Evolutionary conservation across 352 stramenopile species (phyloP), one percentile per base, ranked within the genome.

Genomic region (Plasmopara halstedii): DNA sequence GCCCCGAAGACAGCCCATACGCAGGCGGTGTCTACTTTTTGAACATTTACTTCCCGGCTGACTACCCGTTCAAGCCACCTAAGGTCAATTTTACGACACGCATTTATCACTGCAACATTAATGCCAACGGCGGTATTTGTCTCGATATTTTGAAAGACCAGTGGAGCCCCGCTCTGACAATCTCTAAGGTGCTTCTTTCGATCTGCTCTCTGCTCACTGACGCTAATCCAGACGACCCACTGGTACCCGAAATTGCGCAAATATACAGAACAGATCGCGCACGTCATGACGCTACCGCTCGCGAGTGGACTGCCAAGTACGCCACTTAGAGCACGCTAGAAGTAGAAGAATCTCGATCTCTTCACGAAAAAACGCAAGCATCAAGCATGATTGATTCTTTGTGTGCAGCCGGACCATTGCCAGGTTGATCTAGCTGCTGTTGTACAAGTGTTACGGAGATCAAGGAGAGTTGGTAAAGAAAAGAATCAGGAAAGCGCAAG

Each of bases 21-120:
- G 84, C 93, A 34, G 95, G 95, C 38, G 95, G 95, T 42, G 95
- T 99, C 41, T 99, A 98, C 81, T 98, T 98, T 64, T 71, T 99
- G 29, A 97, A 98, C 73, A 98, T 99, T 65, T 95, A 98, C 73
- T 98, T 99, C 70, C 95, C 96, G 42, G 94, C 95, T 29, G 96
- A 99, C 68, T 99, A 99, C 81, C 97, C 97, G 35, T 99, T 99
- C 77, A 99, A 99, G 83, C 95, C 96, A 22, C 95, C 95, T 46
- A 97, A 95, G 56, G 95, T 99, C 35, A 97, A 98, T 71, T 99
- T 99, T 73, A 98, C 91, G 47, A 99, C 97, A 56, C 94, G 95
- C 70, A 99, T 99, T 55, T 99, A 99, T 69, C 97, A 99, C 72
- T 98, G 94, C 76, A 99, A 99, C 92, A 99, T 99, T 70, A 99